These are phyloP conservation scores for Taxillus chinensis DNA, from an alignment of 164 flowering plant genomes.

Conservation along the genomic window DNA sequence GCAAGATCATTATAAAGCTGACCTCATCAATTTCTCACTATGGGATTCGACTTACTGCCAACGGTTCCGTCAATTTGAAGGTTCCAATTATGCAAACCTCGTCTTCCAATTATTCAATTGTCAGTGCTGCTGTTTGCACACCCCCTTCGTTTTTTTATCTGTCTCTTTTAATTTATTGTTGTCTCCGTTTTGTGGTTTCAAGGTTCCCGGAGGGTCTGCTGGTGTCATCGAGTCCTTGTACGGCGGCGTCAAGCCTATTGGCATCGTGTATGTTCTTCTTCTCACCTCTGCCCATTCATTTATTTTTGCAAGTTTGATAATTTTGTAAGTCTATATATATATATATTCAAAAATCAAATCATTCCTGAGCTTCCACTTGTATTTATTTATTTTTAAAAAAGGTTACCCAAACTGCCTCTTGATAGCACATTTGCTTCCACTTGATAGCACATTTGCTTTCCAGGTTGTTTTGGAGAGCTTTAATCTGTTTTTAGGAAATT, in stretches of 20 bases:
- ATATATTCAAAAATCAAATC: too few species aligned
- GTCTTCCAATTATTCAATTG: neutral
- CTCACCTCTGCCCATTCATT: neutral
- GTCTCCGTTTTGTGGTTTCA: neutral
- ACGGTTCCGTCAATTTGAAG: constrained; percentile 77
- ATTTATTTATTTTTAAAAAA: too few species aligned
- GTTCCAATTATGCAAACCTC: constrained; percentile 12
- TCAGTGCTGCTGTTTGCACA: too few species aligned
- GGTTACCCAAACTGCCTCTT: too few species aligned
- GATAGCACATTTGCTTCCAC: too few species aligned
- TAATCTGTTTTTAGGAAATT: too few species aligned
- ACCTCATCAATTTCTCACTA: constrained; percentile 63
- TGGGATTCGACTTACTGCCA: constrained; percentile 56
- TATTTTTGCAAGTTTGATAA: neutral
- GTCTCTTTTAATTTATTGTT: too few species aligned
- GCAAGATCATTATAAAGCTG: constrained; percentile 46
- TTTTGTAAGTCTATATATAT: too few species aligned
- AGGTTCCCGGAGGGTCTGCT: constrained; percentile 87
- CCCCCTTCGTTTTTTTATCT: neutral
- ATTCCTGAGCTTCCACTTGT: too few species aligned
- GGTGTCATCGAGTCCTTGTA: constrained; percentile 82
- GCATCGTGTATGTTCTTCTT: constrained; percentile 45
- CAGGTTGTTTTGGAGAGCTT: too few species aligned
- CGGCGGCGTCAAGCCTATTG: constrained; percentile 61
- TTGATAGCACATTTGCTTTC: too few species aligned